Percentiles rank a stretch among this genome's conserved stretches.
phyloP scores from a whole-genome alignment of 495 filamentous ascomycete genomes.

The Trichoderma reesei region DNA sequence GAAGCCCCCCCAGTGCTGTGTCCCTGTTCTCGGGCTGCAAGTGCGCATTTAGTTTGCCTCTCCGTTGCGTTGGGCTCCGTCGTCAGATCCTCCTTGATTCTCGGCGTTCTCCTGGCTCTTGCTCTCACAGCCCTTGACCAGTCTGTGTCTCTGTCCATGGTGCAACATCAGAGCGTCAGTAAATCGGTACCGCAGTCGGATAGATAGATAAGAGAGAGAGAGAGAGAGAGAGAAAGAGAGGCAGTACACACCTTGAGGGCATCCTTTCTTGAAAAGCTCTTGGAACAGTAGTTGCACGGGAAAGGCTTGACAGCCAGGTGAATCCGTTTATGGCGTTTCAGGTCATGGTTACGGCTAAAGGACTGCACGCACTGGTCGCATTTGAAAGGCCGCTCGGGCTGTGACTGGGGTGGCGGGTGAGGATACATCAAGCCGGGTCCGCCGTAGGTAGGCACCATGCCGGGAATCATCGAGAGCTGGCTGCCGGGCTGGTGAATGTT shows the following conservation, averaged over 20 bases:
- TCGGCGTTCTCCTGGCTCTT: conserved; percentile 3
- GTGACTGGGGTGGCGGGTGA: conserved; percentile 28
- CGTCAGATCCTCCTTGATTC: neutral
- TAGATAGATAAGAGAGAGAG: too few relatives aligned
- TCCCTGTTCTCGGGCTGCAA: neutral
- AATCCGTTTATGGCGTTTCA: conserved; percentile 92
- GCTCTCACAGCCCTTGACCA: conserved; percentile 87
- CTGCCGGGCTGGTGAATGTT: conserved; percentile 65
- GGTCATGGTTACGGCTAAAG: conserved; percentile 94
- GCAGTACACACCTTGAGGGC: conserved; percentile 69
- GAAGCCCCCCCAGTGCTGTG: neutral
- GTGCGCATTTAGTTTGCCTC: neutral
- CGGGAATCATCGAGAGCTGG: conserved; percentile 58
- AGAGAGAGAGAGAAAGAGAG: neutral
- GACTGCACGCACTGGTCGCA: conserved; percentile 86
- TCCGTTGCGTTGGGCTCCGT: neutral
- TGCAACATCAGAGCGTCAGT: neutral
- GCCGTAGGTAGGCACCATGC: conserved; percentile 42
- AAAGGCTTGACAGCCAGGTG: conserved; percentile 94
- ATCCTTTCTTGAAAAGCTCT: conserved; percentile 95
- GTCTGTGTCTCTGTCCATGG: conserved; percentile 63
- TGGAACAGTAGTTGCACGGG: conserved; percentile 84
- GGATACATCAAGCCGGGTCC: conserved; percentile 21
- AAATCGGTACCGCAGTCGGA: too few relatives aligned
- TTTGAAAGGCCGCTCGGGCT: conserved; percentile 78